Conservation (phyloP, 106 monocot species). For the Apostasia ramifera region DNA sequence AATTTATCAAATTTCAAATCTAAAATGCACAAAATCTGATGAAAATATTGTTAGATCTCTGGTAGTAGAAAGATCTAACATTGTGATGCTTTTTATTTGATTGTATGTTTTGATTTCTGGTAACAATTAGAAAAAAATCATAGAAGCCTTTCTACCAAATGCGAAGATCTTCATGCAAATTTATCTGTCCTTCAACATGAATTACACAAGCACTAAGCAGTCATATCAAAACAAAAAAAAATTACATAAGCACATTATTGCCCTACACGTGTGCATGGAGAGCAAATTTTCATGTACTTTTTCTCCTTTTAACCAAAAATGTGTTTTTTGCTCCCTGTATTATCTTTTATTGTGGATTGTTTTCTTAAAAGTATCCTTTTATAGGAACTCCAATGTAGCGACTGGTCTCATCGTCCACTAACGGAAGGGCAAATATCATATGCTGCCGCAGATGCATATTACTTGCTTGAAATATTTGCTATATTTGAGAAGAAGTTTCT, state of each 20-base stretch:
- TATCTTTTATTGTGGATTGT: constrained; percentile 2
- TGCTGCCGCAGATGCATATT: constrained; percentile 93
- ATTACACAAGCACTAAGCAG: too few relatives aligned
- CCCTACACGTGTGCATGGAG: not conserved
- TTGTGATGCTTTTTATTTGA: too few relatives aligned
- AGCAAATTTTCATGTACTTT: not conserved
- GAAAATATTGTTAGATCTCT: not conserved
- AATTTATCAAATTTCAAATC: not conserved
- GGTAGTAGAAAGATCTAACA: not conserved
- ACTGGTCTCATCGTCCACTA: constrained; percentile 88
- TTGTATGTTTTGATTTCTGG: too few relatives aligned
- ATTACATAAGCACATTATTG: too few relatives aligned
- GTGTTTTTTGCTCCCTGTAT: not conserved
- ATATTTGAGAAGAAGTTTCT: constrained; percentile 39
- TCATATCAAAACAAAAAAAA: too few relatives aligned
- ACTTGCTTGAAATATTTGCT: constrained; percentile 82
- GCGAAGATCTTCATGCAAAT: too few relatives aligned
- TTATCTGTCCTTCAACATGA: too few relatives aligned
- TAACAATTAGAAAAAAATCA: too few relatives aligned
- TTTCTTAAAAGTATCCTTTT: constrained; percentile 11
- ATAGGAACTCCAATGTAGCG: constrained; percentile 94
- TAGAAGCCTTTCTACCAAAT: too few relatives aligned
- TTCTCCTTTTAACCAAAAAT: not conserved
- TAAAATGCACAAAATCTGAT: not conserved
- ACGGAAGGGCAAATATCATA: constrained; percentile 75